Evolutionary conservation across 129 eudicot genomes (phyloP).

Genomic region (Artemisia argyi): DNA sequence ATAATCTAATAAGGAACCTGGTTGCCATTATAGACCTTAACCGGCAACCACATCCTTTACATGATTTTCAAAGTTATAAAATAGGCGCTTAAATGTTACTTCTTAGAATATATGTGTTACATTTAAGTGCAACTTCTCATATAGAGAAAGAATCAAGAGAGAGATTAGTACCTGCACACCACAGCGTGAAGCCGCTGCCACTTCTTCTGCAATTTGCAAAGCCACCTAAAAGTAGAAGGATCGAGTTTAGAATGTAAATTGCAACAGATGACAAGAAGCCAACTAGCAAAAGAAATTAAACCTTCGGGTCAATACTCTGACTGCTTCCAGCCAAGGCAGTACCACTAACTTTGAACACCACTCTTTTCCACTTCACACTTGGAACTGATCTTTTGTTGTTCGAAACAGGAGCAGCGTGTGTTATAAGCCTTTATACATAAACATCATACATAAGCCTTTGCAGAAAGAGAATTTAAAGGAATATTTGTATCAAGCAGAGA

Average conservation of each 20-base stretch:
- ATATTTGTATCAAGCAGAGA: not conserved
- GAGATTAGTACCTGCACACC: slow-evolving; percentile 36
- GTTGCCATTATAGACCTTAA: not conserved
- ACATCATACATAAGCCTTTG: slow-evolving; percentile 14
- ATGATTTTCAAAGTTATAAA: not conserved
- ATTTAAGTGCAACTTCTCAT: not conserved
- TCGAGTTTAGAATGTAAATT: slow-evolving; percentile 14
- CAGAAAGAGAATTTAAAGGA: not conserved
- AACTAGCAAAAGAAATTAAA: slow-evolving; percentile 13
- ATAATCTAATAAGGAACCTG: not conserved
- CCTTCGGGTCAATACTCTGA: slow-evolving; percentile 48
- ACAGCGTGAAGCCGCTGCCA: slow-evolving; percentile 34
- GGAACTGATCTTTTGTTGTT: slow-evolving; percentile 15
- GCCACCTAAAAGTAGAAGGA: slow-evolving; percentile 36
- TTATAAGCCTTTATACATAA: slow-evolving; percentile 31
- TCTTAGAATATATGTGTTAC: not conserved
- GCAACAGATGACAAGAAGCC: slow-evolving; percentile 7
- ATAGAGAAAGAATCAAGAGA: not conserved
- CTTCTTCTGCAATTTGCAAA: slow-evolving; percentile 44
- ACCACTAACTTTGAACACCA: slow-evolving; percentile 48
- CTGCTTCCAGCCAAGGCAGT: slow-evolving; percentile 39
- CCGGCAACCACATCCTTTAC: not conserved
- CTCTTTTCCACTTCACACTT: slow-evolving; percentile 39
- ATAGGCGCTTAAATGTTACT: not conserved
- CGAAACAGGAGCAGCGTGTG: not conserved